phyloP scores from a whole-genome alignment of 345 rosid genomes.

The Mallotus nudiflorus region DNA sequence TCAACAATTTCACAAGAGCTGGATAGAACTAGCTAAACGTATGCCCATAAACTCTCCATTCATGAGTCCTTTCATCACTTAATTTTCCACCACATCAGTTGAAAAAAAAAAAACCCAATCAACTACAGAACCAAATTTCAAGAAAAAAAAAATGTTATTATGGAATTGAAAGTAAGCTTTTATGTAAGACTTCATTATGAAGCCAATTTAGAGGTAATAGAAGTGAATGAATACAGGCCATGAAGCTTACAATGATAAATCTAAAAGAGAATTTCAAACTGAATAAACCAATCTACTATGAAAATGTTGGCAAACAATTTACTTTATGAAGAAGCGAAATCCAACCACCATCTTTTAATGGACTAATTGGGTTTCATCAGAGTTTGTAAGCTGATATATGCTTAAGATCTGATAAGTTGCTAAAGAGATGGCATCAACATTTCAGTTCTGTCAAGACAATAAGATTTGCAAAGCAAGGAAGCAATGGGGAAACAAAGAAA shows the following conservation, averaged over 20 bases:
- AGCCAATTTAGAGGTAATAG: not conserved
- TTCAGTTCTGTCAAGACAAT: too few relatives aligned
- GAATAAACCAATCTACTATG: not conserved
- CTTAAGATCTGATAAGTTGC: not conserved
- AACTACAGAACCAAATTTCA: not conserved
- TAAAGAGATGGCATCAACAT: not conserved
- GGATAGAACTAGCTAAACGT: too few relatives aligned
- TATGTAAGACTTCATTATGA: not conserved
- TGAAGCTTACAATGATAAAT: not conserved
- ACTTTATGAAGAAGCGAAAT: not conserved
- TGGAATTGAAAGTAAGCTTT: not conserved
- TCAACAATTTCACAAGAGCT: too few relatives aligned
- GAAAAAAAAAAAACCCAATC: too few relatives aligned
- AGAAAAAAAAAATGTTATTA: not conserved
- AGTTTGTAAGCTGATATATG: not conserved
- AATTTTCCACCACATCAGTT: too few relatives aligned
- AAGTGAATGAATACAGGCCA: not conserved
- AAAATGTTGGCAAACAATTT: not conserved
- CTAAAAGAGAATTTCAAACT: not conserved
- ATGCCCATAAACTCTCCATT: too few relatives aligned
- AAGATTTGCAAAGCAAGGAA: too few relatives aligned
- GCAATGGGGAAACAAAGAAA: too few relatives aligned
- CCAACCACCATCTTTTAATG: not conserved
- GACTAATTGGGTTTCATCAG: not conserved
- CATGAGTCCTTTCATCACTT: too few relatives aligned